Percentiles rank a stretch among this genome's conserved stretches.
phyloP scores from a whole-genome alignment of 148 eudicot genomes.

The Rhododendron ferrugineum region DNA sequence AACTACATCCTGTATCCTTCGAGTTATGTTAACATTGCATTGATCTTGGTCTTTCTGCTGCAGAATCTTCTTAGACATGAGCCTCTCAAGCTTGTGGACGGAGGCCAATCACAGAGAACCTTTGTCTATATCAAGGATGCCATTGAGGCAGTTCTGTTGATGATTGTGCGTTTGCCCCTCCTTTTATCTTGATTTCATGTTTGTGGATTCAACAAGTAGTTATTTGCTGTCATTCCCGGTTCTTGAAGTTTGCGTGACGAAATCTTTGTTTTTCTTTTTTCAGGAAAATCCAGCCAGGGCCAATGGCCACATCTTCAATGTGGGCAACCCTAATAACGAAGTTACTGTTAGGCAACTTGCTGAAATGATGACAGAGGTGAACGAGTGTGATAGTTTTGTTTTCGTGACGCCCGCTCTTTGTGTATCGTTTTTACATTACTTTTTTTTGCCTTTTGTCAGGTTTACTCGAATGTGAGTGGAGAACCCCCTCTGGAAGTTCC shows the following conservation, averaged over 20 bases:
- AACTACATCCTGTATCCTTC: background rate
- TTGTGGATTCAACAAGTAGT: background rate
- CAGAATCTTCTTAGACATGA: conserved; percentile 88
- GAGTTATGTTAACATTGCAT: background rate
- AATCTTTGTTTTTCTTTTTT: background rate
- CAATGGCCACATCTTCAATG: conserved; percentile 94
- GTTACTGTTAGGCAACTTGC: conserved; percentile 98
- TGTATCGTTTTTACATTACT: background rate
- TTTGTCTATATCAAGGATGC: conserved; percentile 93
- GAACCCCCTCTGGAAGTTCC: conserved; percentile 65
- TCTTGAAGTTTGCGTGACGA: background rate
- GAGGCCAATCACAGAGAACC: conserved; percentile 96
- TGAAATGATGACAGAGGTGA: conserved; percentile 97
- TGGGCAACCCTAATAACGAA: conserved; percentile 97
- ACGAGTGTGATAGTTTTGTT: background rate
- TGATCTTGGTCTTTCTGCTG: background rate
- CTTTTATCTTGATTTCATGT: background rate
- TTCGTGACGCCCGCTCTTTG: background rate
- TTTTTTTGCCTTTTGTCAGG: conserved; percentile 24
- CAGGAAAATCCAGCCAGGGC: conserved; percentile 98
- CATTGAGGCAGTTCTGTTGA: conserved; percentile 88
- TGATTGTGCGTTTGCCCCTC: conserved; percentile 63
- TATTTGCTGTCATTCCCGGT: background rate
- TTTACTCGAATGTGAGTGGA: conserved; percentile 85
- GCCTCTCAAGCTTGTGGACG: conserved; percentile 97